Conservation (phyloP, 2,329 filamentous ascomycete genomes). For the Scolecobasidium constrictum region DNA sequence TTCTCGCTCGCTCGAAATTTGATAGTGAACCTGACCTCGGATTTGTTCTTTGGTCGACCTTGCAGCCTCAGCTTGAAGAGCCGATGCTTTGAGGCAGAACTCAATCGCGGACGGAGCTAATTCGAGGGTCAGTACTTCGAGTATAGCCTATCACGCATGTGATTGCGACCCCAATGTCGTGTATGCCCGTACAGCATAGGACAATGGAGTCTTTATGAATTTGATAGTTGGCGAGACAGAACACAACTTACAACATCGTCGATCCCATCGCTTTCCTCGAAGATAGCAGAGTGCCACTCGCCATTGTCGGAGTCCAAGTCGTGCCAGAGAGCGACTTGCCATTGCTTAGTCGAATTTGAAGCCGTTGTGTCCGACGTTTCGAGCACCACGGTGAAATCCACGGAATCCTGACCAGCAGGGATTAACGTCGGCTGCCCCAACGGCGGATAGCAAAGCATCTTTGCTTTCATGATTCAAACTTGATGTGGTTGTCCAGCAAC, state of each 20-base stretch:
- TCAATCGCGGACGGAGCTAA: too few species aligned
- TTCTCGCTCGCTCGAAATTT: constrained; percentile 46
- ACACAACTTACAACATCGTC: too few species aligned
- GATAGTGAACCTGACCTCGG: constrained; percentile 51
- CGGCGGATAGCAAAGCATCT: constrained; percentile 55
- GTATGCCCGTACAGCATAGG: too few species aligned
- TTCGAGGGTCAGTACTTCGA: too few species aligned
- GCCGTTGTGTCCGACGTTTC: constrained; percentile 44
- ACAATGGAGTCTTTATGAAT: too few species aligned
- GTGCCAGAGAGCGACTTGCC: constrained; percentile 70
- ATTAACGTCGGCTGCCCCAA: constrained; percentile 64
- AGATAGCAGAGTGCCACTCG: constrained; percentile 1
- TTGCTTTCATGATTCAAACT: constrained; percentile 35
- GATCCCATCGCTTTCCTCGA: constrained; percentile 9
- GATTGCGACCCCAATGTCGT: too few species aligned
- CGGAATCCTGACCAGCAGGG: constrained; percentile 26
- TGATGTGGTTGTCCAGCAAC: neutral
- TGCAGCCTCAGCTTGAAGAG: neutral
- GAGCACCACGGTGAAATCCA: constrained; percentile 56
- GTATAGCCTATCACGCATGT: too few species aligned
- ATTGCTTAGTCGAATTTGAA: constrained; percentile 38
- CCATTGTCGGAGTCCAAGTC: constrained; percentile 40
- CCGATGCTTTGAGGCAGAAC: too few species aligned
- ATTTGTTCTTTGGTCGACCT: constrained; percentile 1
- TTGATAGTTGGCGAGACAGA: too few species aligned